Base-by-base conservation (phyloP, 768 basidiomycete genomes). In the Kondoa malvinella region DNA sequence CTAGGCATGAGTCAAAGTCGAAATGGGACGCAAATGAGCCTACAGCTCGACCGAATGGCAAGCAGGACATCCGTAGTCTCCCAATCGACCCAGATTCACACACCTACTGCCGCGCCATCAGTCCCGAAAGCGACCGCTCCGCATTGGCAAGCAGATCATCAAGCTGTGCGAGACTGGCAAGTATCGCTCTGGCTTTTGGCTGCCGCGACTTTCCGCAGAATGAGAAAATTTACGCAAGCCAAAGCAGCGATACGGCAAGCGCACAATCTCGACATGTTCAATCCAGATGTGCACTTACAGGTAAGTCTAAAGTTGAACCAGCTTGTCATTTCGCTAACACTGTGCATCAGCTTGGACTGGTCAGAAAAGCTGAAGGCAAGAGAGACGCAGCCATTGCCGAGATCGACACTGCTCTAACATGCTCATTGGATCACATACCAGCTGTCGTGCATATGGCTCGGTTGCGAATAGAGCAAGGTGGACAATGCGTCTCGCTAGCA, bases 241-340 rank as follows among this genome's bases (percentile, higher is more conserved):
- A 84, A 85, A 64, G 92, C 85, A 14, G 86, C 94, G 1, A 91
- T 97, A 58, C 89, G 91, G 75, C 94, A 99, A 77, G 95, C 94
- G 0, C 94, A 99, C 76, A 85, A 87, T 2, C 81, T 83, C 71
- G 89, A 94, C 75, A 86, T 89, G 71, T 82, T 83, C 29, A 92
- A 94, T 76, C 84, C 89, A 2, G 85, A 84, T 30, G 90, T 97
- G 17, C 96, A 92, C 92, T 87, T 94, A 3, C 92, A 96, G 83
- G 89, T 94, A 71, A 67, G 83, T 75, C 58, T 61, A 40, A 50
- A 32, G 25, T 17, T 21, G 3, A 21, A 4, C 14, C 26, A 1
- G 21, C 56, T 33, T 69, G 58, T 14, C 4, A 31, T n/a, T 40
- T 60, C 21, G 33, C 57, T 65, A 17, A 65, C 3, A 27, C 4